Evolutionary conservation across 495 filamentous ascomycete genomes (phyloP), one percentile per base, ranked within the genome.

Genomic region (Glutinoglossum americanum): DNA sequence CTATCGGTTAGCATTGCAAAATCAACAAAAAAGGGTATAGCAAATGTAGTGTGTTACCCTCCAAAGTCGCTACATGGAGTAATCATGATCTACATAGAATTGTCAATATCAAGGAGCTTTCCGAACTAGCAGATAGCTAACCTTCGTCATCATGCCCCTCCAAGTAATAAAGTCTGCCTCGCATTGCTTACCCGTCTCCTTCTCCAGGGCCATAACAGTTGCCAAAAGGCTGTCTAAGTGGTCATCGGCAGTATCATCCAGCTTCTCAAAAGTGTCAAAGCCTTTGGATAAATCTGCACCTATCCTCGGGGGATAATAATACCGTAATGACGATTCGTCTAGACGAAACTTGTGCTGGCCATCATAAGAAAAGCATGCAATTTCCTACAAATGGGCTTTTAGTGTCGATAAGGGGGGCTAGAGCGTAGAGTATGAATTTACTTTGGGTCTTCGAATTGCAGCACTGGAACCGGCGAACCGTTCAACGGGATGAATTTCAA

Each of bases 141-240:
- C 86, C 76, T 96, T 99, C 57, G 92, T 97, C 85, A 99, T 87
- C 87, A 99, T 96, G 23, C 92, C 92, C 63, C 92, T 73, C 90
- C 90, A 99, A 0, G 90, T 96, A 51, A 97, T 76, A 48, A 99
- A 66, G 60, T 95, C 83, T 9, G 82, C 81, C 47, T 85, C 79
- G 35, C 81, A 81, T 64, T 72, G 80, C 63, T 78, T 76, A 10
- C 75, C 76, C 6, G 75, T 79, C 57, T 79, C 73, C 63, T 78
- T 72, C 67, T 97, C 92, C 37, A 84, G 71, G 41, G 74, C 74
- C 23, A 79, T 72, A 41, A 99, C 82, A 6, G 87, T 84, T 44
- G 77, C 78, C 35, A 99, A 72, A 23, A 99, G 70, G 54, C 81
- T 79, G 71, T 95, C 86, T 19, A 99, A 69, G 68, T 97, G 93